Evolutionary conservation across 345 rosid species (phyloP), one percentile per base, ranked within the genome.

Genomic region (Brassica rapa): DNA sequence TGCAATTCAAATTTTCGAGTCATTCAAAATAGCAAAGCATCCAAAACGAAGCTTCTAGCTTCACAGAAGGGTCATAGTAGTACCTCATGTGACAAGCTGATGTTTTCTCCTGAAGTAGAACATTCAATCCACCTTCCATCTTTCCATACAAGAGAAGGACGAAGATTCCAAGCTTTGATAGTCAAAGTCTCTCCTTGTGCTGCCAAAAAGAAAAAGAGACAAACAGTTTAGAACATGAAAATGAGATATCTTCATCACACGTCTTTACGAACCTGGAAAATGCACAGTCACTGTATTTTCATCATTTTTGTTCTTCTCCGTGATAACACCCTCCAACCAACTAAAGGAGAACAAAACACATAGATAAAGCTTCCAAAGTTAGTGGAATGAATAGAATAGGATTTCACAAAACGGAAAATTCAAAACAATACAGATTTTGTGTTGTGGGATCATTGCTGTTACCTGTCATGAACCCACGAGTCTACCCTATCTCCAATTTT

Each of bases 241-340:
- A 33, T 15, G 37, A 53, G 32, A 46, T 33, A 75, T 59, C 70
- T 32, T 71, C 80, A 56, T 59, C 6, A 65, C 57, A 51, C 56
- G 29, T 51, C 53, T 11, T 55, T 60, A 70, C 72, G 68, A 77
- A 88, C 99, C 97, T 68, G 94, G 97, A 80, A 96, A 91, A 80
- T 83, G 86, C 41, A 96, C 87, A 41, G 93, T 89, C 16, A 88
- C 75, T 27, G 84, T 73, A 51, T 86, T 84, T 75, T 87, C 95
- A 79, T 96, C 96, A 68, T 86, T 93, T 87, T 91, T 87, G 89
- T 74, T 86, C 87, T 87, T 91, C 79, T 90, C 98, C 49, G 87
- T 85, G 67, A 96, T 80, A 66, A 90, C 86, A 76, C 97, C 99
- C 84, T 96, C 98, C 92, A 89, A 81, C 99, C 99, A 96, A 82